Conservation (phyloP, 805 yeast genomes). For the Lipomyces kockii region DNA sequence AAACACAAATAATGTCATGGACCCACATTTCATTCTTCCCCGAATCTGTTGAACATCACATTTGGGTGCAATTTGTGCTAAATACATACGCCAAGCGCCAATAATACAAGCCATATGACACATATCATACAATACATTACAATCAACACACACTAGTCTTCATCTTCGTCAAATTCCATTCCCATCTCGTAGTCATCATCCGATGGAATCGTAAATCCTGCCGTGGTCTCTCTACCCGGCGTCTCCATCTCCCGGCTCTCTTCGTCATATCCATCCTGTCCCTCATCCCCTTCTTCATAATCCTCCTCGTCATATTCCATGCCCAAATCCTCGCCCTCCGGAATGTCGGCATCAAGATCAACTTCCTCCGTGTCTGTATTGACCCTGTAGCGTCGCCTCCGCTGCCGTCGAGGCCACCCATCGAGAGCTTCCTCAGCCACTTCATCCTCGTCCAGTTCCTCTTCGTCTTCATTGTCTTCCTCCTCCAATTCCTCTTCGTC, state of each 20-base stretch:
- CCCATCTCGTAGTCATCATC: slow-evolving; percentile 35
- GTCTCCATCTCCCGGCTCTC: not conserved
- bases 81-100: not conserved
- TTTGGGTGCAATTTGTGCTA: not conserved
- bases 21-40: too few species aligned
- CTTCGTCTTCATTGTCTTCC: slow-evolving; percentile 31
- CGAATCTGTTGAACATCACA: not conserved
- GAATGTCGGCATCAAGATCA: slow-evolving; percentile 37
- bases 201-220: slow-evolving; percentile 6
- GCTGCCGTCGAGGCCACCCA: slow-evolving; percentile 37
- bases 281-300: slow-evolving; percentile 19
- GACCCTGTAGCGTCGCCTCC: slow-evolving; percentile 37
- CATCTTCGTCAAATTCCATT: slow-evolving; percentile 26
- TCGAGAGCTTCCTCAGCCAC: slow-evolving; percentile 36
- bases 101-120: not conserved
- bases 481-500: slow-evolving; percentile 39
- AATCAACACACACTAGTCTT: not conserved
- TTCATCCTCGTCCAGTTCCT: slow-evolving; percentile 37
- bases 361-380: slow-evolving; percentile 34
- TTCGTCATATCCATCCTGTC: not conserved
- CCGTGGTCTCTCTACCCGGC: not conserved
- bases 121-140: not conserved
- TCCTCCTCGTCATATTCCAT: slow-evolving; percentile 27
- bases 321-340: slow-evolving; percentile 45
- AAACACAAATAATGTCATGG: too few species aligned